Conservation (phyloP, 179 eudicot genomes). For the Spinacia oleracea region DNA sequence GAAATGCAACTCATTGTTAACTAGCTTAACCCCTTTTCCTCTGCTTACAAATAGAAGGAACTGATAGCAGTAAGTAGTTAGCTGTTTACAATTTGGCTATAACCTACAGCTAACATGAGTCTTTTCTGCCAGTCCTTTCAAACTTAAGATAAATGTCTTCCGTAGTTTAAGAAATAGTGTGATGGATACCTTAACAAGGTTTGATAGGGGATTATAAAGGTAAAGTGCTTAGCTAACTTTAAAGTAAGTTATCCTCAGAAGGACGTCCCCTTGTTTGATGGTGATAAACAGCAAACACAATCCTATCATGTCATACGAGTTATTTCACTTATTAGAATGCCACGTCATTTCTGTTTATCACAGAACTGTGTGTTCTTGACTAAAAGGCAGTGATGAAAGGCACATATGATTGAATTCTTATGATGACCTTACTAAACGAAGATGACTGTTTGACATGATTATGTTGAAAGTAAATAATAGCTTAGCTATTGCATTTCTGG, state of each 20-base stretch:
- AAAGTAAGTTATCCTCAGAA: neutral
- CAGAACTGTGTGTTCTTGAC: conserved; percentile 1
- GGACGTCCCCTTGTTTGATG: neutral
- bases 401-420: neutral
- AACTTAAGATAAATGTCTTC: neutral
- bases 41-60: neutral
- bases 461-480: neutral
- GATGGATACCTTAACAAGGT: neutral
- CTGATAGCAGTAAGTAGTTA: neutral
- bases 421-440: neutral
- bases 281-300: no score
- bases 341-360: neutral
- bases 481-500: neutral
- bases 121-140: neutral
- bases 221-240: neutral
- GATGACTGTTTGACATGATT: neutral
- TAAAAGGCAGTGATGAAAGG: neutral
- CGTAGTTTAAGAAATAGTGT: neutral
- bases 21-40: neutral
- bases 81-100: neutral
- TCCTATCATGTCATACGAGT: neutral
- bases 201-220: neutral
- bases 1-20: neutral
- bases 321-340: neutral
- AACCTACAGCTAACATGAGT: neutral